Evolutionary conservation across 2,329 filamentous ascomycete genomes (phyloP).

Genomic region (Tympanopsis confertula): DNA sequence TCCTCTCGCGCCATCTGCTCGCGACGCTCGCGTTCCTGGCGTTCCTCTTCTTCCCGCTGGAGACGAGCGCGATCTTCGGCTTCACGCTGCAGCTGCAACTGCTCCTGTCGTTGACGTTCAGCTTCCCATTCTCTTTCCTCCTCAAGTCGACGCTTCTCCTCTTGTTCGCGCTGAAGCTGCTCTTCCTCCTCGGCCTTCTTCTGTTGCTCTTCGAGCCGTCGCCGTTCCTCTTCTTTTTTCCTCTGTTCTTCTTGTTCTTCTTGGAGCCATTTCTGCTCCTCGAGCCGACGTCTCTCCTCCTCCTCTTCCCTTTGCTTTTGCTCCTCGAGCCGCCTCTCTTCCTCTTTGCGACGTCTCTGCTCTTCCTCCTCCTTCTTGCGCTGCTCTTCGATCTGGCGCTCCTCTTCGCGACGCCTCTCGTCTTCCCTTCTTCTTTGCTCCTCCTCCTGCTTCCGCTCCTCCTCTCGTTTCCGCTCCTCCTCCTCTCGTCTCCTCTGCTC

Average conservation of each 20-base stretch:
- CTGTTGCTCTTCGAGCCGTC: constrained; percentile 15
- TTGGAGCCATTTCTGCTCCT: constrained; percentile 3
- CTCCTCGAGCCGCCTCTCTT: neutral
- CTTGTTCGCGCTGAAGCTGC: constrained; percentile 20
- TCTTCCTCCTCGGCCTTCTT: constrained; percentile 21
- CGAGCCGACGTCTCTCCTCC: constrained; percentile 4
- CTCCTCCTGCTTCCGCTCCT: constrained; percentile 15
- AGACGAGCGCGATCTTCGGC: constrained; percentile 36
- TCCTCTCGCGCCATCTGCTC: constrained; percentile 30
- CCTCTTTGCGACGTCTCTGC: constrained; percentile 3
- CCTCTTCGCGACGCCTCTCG: neutral
- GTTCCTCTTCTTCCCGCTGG: constrained; percentile 38
- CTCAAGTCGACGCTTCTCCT: constrained; percentile 16
- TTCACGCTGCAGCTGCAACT: constrained; percentile 25
- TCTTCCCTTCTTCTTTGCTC: constrained; percentile 5
- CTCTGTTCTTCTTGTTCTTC: neutral
- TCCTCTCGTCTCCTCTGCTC: constrained; percentile 2
- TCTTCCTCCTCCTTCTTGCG: constrained; percentile 11
- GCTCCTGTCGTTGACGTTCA: constrained; percentile 17
- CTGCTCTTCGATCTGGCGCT: constrained; percentile 16
- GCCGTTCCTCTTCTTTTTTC: neutral
- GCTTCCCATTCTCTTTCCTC: constrained; percentile 20
- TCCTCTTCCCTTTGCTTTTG: constrained; percentile 2
- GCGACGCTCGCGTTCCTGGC: constrained; percentile 34
- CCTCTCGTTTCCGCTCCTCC: constrained; percentile 1